Percentiles rank a stretch among this genome's conserved stretches.
These are phyloP conservation scores for Gossypium stocksii DNA, from an alignment of 345 rosid genomes.

Conservation along the genomic window DNA sequence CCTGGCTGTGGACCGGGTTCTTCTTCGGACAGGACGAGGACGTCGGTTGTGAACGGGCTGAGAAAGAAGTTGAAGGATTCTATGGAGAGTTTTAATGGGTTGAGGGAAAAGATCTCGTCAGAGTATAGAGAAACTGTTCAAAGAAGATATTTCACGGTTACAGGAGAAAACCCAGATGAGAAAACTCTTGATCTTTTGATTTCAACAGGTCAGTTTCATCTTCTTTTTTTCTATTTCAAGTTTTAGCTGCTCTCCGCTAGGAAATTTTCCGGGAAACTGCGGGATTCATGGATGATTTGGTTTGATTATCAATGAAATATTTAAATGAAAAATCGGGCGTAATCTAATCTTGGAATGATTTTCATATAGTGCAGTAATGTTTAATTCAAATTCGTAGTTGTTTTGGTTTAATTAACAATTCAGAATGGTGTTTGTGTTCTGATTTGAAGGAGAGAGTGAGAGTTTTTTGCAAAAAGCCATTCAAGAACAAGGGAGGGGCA, in stretches of 20 bases:
- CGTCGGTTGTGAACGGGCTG: slow-evolving; percentile 75
- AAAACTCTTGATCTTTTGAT: slow-evolving; percentile 67
- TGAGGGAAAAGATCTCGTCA: slow-evolving; percentile 63
- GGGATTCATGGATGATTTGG: neutral
- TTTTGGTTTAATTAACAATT: too few relatives aligned
- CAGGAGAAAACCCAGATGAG: slow-evolving; percentile 92
- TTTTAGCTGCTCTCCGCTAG: neutral
- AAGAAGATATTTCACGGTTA: slow-evolving; percentile 85
- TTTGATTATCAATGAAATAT: neutral
- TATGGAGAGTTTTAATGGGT: slow-evolving; percentile 68
- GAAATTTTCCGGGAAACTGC: neutral
- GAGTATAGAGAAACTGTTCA: slow-evolving; percentile 94
- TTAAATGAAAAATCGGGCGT: too few relatives aligned
- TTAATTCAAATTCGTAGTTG: too few relatives aligned
- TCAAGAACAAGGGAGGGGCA: slow-evolving; percentile 87
- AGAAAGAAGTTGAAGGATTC: slow-evolving; percentile 90
- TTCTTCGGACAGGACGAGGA: slow-evolving; percentile 82
- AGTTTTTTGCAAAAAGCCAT: slow-evolving; percentile 83
- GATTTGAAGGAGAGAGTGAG: slow-evolving; percentile 76
- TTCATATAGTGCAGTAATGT: too few relatives aligned
- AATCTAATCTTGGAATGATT: too few relatives aligned
- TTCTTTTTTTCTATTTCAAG: neutral
- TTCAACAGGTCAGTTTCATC: slow-evolving; percentile 59
- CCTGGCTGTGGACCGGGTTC: slow-evolving; percentile 91
- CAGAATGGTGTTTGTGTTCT: neutral